Percentiles rank a stretch among this genome's conserved stretches.
Conservation (phyloP, 169 alveolate species). For the Plasmodium reichenowi region DNA sequence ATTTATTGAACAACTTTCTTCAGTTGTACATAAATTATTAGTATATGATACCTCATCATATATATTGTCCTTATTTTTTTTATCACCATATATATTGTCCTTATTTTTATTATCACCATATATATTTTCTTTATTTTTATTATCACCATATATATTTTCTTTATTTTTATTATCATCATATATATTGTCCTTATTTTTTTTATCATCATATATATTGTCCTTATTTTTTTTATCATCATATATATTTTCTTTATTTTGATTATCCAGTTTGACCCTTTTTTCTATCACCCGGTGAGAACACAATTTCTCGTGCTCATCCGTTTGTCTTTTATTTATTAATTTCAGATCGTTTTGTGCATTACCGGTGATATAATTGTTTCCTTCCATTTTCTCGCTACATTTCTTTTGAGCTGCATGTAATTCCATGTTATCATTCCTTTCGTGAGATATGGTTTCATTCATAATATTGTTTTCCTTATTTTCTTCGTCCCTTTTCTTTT, state of each 20-base stretch:
- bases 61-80: neutral
- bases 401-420: too few relatives aligned
- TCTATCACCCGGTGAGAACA: too few relatives aligned
- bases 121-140: too few relatives aligned
- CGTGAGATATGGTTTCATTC: too few relatives aligned
- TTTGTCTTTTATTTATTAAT: too few relatives aligned
- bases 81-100: neutral
- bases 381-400: too few relatives aligned
- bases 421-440: too few relatives aligned
- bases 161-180: neutral
- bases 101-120: neutral
- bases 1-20: neutral
- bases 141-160: neutral
- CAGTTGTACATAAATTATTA: neutral
- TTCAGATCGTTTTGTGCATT: too few relatives aligned
- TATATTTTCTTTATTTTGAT: neutral
- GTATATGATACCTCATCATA: neutral
- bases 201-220: neutral
- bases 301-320: too few relatives aligned
- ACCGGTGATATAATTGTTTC: too few relatives aligned
- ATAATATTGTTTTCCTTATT: neutral
- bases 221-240: neutral
- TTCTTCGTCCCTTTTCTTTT: neutral
- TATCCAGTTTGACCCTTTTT: too few relatives aligned
- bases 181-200: neutral